Evolutionary conservation across 2,329 filamentous ascomycete genomes (phyloP).

Genomic region (Nemania serpens): DNA sequence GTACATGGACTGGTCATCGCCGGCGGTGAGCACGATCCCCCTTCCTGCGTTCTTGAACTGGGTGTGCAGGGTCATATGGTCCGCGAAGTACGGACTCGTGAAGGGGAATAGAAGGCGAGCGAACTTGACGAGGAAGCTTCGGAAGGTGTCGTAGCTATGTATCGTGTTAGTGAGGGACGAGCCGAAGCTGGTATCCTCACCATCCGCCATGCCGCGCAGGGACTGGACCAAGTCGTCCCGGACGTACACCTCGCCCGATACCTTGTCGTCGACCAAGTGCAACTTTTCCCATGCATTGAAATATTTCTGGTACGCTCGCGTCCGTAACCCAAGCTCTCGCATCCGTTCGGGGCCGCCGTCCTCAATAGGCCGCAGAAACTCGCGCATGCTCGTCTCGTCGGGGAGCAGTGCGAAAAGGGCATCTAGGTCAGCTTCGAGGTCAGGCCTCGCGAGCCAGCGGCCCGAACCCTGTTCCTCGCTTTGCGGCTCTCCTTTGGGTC

Average conservation of each 20-base stretch:
- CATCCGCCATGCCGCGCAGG: slow-evolving; percentile 31
- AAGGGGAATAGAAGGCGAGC: slow-evolving; percentile 46
- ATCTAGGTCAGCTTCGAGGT: slow-evolving; percentile 32
- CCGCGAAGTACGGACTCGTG: slow-evolving; percentile 48
- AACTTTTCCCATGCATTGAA: slow-evolving; percentile 48
- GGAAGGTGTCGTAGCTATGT: slow-evolving; percentile 49
- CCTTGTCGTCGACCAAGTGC: slow-evolving; percentile 36
- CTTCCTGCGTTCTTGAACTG: slow-evolving; percentile 48
- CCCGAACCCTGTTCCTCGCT: background rate
- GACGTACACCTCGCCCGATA: slow-evolving; percentile 43
- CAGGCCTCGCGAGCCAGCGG: slow-evolving; percentile 14
- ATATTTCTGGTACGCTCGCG: slow-evolving; percentile 46
- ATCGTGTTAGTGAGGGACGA: slow-evolving; percentile 40
- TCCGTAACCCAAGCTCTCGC: slow-evolving; percentile 46
- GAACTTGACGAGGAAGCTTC: slow-evolving; percentile 46
- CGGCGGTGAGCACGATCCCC: slow-evolving; percentile 51
- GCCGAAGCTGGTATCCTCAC: slow-evolving; percentile 21
- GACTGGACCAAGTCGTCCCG: slow-evolving; percentile 49
- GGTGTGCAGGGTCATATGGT: slow-evolving; percentile 50
- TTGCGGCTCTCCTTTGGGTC: background rate
- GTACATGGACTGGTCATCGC: slow-evolving; percentile 49
- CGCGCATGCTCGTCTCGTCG: slow-evolving; percentile 42
- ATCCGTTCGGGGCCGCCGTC: slow-evolving; percentile 46
- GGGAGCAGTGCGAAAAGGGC: slow-evolving; percentile 39
- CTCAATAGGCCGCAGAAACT: slow-evolving; percentile 45